These are phyloP conservation scores for Barbarea vulgaris DNA, from an alignment of 345 rosid genomes.

Conservation along the genomic window DNA sequence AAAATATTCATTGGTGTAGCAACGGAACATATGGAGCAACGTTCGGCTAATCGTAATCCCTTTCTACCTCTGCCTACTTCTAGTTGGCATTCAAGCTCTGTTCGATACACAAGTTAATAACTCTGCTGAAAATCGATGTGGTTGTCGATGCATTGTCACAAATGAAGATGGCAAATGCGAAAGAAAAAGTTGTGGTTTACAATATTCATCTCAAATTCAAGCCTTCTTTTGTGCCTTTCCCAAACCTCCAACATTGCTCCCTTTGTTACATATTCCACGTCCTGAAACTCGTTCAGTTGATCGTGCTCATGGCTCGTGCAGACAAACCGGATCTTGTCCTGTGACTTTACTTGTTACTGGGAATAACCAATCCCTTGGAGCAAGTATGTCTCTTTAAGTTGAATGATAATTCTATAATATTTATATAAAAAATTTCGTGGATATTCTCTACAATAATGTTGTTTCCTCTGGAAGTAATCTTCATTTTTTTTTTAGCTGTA, in stretches of 20 bases:
- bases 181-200: constrained; percentile 54
- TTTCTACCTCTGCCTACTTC: constrained; percentile 62
- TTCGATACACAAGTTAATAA: constrained; percentile 43
- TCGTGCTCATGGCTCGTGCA: background rate
- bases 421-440: no score
- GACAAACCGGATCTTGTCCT: constrained; percentile 9
- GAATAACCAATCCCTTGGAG: constrained; percentile 11
- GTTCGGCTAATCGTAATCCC: constrained; percentile 76
- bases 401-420: no score
- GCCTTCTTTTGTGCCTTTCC: constrained; percentile 9
- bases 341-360: constrained; percentile 3
- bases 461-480: background rate
- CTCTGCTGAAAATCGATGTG: constrained; percentile 46
- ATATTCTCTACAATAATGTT: background rate
- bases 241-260: background rate
- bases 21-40: constrained; percentile 46
- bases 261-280: background rate
- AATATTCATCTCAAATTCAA: constrained; percentile 28
- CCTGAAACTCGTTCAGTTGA: constrained; percentile 6
- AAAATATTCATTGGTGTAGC: background rate
- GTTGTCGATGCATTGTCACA: constrained; percentile 51
- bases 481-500: constrained; percentile 47
- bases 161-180: constrained; percentile 55
- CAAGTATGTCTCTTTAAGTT: background rate
- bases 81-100: constrained; percentile 50